Evolutionary conservation across 192 early-diverging fungal genomes (phyloP).

Genomic region (Podila epicladia): DNA sequence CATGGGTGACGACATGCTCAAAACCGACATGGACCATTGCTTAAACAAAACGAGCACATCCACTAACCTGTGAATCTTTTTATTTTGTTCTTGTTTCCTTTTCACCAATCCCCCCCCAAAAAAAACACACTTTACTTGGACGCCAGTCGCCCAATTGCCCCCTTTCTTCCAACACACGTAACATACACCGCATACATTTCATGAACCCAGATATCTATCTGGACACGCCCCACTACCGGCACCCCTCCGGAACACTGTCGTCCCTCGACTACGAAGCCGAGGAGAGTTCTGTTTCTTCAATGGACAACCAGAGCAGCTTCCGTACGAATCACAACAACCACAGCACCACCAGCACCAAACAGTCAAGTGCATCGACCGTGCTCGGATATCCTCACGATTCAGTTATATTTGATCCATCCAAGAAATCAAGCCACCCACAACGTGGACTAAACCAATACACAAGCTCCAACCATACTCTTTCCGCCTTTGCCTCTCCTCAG

Average conservation of each 20-base stretch:
- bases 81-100: background rate
- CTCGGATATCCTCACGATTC: conserved; percentile 27
- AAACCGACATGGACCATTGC: background rate
- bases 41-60: too few relatives aligned
- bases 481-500: conserved; percentile 28
- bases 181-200: background rate
- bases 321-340: conserved; percentile 10
- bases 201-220: conserved; percentile 41
- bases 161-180: background rate
- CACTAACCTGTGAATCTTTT: background rate
- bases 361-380: conserved; percentile 16
- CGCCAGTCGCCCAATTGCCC: too few relatives aligned
- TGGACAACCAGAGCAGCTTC: conserved; percentile 26
- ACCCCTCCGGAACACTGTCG: conserved; percentile 36
- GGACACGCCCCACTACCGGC: conserved; percentile 32
- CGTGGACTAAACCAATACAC: conserved; percentile 5
- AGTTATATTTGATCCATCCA: background rate
- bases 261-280: conserved; percentile 42
- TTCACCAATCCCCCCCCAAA: background rate
- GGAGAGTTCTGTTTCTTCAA: conserved; percentile 34
- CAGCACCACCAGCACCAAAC: conserved; percentile 6
- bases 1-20: background rate
- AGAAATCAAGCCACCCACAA: conserved; percentile 9
- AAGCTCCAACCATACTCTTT: conserved; percentile 10
- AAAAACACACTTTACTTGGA: background rate